Evolutionary conservation across 2,329 filamentous ascomycete genomes (phyloP).

Genomic region (Chrysoporthe austroafricana): DNA sequence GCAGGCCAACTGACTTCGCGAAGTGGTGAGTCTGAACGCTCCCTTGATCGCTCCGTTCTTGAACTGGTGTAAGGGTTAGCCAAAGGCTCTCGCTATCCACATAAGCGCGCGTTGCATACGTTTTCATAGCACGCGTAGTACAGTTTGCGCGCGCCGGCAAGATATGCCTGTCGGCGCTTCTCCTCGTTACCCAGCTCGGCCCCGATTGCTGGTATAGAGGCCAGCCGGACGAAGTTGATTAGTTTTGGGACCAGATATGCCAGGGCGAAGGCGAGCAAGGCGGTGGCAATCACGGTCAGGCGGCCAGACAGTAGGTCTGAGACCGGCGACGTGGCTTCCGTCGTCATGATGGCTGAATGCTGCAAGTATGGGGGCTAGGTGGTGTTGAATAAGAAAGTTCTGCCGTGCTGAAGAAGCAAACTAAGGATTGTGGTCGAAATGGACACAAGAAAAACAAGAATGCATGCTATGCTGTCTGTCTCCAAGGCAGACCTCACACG

Average conservation of each 20-base stretch:
- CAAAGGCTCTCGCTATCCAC: too few species aligned
- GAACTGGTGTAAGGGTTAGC: conserved; percentile 1
- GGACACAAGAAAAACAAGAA: not conserved
- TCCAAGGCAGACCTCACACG: too few species aligned
- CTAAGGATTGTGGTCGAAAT: not conserved
- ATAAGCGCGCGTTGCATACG: not conserved
- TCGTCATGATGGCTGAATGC: not conserved
- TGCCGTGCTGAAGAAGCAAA: not conserved
- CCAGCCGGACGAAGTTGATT: not conserved
- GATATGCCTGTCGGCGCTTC: conserved; percentile 11
- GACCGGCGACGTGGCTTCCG: not conserved
- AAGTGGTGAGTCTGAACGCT: conserved; percentile 2
- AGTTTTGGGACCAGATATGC: not conserved
- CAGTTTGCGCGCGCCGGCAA: conserved; percentile 5
- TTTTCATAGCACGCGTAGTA: conserved; percentile 11
- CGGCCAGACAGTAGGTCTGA: conserved; percentile 3
- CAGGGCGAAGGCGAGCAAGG: not conserved
- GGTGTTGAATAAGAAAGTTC: not conserved
- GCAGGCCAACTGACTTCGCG: conserved; percentile 7
- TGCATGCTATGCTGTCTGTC: too few species aligned
- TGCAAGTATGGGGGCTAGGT: not conserved
- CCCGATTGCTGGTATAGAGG: not conserved
- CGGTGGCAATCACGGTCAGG: not conserved
- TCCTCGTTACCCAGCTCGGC: conserved; percentile 8
- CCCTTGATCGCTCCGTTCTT: conserved; percentile 3